These are phyloP conservation scores for Penicillium sp. DNA, from an alignment of 2,329 filamentous ascomycete genomes.

Conservation along the genomic window DNA sequence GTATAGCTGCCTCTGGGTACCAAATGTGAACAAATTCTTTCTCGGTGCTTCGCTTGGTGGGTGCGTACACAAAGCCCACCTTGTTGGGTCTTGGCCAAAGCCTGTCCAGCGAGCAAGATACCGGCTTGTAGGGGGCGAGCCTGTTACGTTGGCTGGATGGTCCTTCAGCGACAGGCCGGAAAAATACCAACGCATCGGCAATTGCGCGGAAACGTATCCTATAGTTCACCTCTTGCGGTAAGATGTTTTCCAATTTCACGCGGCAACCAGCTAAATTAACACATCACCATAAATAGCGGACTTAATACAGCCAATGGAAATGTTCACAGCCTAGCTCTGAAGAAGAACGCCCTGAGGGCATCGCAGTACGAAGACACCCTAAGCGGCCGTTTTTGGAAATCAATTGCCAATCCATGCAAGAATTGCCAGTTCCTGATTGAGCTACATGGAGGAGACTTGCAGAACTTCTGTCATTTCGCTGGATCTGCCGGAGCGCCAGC, in stretches of 20 bases:
- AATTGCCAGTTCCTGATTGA: background rate
- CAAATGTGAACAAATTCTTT: background rate
- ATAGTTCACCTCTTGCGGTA: conserved; percentile 3
- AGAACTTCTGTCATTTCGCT: too few species aligned
- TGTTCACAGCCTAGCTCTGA: background rate
- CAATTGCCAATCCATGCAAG: conserved; percentile 1
- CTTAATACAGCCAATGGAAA: background rate
- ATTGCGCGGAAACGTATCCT: background rate
- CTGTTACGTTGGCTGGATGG: background rate
- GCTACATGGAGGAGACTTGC: too few species aligned
- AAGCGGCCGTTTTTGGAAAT: conserved; percentile 4
- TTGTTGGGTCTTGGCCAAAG: conserved; percentile 1
- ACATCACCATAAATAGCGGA: conserved; percentile 1
- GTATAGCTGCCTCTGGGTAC: background rate
- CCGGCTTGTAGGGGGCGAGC: background rate
- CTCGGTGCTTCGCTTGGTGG: conserved; percentile 1
- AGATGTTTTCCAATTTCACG: conserved; percentile 1
- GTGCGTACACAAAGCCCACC: background rate
- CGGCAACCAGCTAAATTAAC: background rate
- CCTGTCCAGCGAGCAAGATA: background rate
- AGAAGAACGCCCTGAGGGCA: background rate
- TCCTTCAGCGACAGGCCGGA: background rate
- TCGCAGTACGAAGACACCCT: conserved; percentile 4
- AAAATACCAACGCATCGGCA: background rate
- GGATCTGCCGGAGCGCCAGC: too few species aligned